Percentiles rank a stretch among this genome's conserved stretches.
These are phyloP conservation scores for Penicillium janthinellum DNA, from an alignment of 2,329 filamentous ascomycete genomes.

Conservation along the genomic window DNA sequence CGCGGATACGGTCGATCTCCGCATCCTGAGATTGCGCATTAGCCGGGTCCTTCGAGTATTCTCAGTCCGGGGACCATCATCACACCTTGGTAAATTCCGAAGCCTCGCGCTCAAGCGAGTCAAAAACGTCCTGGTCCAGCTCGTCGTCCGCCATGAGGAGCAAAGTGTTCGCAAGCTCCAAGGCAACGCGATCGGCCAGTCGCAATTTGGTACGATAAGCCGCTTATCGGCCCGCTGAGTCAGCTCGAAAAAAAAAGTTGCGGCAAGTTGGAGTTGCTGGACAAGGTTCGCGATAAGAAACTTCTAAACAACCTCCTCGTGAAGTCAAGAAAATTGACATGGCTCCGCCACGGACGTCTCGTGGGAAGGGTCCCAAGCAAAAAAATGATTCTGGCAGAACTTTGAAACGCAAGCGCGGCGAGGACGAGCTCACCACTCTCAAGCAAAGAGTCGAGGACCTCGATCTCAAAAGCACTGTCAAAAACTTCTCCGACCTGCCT, in stretches of 20 bases:
- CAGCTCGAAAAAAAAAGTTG: constrained; percentile 40
- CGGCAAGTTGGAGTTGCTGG: constrained; percentile 8
- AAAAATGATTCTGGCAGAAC: constrained; percentile 30
- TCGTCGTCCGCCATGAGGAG: constrained; percentile 58
- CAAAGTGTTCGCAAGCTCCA: constrained; percentile 8
- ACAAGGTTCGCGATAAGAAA: constrained; percentile 19
- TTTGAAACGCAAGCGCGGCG: constrained; percentile 51
- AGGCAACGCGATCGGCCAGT: constrained; percentile 3
- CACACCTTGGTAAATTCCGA: constrained; percentile 87
- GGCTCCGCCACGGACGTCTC: constrained; percentile 33
- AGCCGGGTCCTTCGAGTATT: constrained; percentile 13
- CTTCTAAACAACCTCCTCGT: constrained; percentile 3
- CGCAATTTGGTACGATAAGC: constrained; percentile 29
- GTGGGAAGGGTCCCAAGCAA: constrained; percentile 34
- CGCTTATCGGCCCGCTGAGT: constrained; percentile 41
- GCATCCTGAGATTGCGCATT: constrained; percentile 65
- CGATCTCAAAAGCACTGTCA: constrained; percentile 53
- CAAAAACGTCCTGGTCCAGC: constrained; percentile 71
- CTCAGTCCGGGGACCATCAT: neutral
- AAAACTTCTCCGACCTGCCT: constrained; percentile 79
- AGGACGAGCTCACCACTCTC: constrained; percentile 47
- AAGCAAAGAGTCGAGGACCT: constrained; percentile 48
- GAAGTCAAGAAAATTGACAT: constrained; percentile 27
- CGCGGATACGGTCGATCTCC: constrained; percentile 92
- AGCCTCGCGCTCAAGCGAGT: constrained; percentile 77